Evolutionary conservation across 73 alveolate genomes (phyloP), one percentile per base, ranked within the genome.

Genomic region (Breviolum minutum): DNA sequence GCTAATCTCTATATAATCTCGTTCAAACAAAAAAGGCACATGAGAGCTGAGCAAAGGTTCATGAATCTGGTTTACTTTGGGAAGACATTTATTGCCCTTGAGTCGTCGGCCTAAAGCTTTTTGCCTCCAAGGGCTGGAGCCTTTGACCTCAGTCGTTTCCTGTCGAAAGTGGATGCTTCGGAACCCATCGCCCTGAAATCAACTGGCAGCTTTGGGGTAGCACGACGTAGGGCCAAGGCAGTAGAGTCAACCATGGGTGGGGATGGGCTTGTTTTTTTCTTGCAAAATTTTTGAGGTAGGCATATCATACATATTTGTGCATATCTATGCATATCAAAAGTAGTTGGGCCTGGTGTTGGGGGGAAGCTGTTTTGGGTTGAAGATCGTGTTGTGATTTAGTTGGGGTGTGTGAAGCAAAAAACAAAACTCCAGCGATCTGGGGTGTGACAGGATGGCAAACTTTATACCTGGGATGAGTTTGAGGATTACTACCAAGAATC

Each of bases 381-480:
- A 40, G 54, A 40, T 40, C 5, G 54, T 2, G 54, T 2, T 2
- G 54, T 40, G 54, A 40, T 40, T 40, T 40, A 3, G 54, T 68
- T 2, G 77, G 77, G 17, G 77, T 6, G 4, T 14, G n/a, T 68
- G n/a, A 68, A 17, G 3, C 17, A 17, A 13, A 17, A 11, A 66
- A 66, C 74, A 17, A 17, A 66, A 13, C 24, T 66, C 17, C 17
- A 11, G 24, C 1, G 77, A 68, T 14, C 77, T 14, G 8, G 0
- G 17, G 77, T 22, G 17, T 12, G 63, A 20, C 92, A 83, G 92
- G 92, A 83, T 61, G 92, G 92, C 10, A 48, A 83, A 26, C 60
- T 74, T n/a, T 83, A 83, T 54, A 83, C 76, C 74, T 83, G 92
- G 92, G 74, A 61, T 26, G 92, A 83, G 73, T 83, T 83, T 24